Percentiles rank a stretch among this genome's conserved stretches.
These are phyloP conservation scores for Mycosarcoma mackinlayi DNA, from an alignment of 1,284 basidiomycete species.

Conservation along the genomic window DNA sequence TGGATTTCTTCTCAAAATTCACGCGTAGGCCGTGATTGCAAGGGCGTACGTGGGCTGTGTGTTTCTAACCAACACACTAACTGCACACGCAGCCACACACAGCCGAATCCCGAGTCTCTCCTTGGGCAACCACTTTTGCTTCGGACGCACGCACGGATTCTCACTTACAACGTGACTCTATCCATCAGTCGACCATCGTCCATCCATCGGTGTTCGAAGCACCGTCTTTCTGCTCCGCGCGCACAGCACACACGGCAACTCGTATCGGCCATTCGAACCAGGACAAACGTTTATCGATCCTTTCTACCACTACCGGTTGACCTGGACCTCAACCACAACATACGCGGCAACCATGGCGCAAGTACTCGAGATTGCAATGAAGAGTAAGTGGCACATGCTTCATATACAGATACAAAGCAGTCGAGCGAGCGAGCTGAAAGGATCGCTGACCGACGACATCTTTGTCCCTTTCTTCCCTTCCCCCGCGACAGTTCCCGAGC, in stretches of 20 bases:
- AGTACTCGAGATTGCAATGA: constrained; percentile 53
- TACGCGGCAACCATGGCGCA: constrained; percentile 47
- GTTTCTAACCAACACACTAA: constrained; percentile 1
- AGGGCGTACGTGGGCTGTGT: no score
- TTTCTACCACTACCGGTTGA: no score
- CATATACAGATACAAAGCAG: no score
- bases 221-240: no score
- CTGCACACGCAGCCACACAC: constrained; percentile 1
- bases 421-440: no score
- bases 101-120: constrained; percentile 22
- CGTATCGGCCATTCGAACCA: no score
- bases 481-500: constrained; percentile 48
- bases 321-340: neutral
- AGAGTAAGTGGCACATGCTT: constrained; percentile 42
- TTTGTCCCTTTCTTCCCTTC: neutral
- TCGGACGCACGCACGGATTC: neutral
- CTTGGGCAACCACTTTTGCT: neutral
- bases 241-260: no score
- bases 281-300: no score
- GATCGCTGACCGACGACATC: no score
- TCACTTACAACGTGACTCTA: no score
- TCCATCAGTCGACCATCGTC: neutral
- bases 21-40: constrained; percentile 8
- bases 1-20: constrained; percentile 19
- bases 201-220: no score